phyloP scores from a whole-genome alignment of 2,329 filamentous ascomycete genomes.

The Leptodontidium sp. region DNA sequence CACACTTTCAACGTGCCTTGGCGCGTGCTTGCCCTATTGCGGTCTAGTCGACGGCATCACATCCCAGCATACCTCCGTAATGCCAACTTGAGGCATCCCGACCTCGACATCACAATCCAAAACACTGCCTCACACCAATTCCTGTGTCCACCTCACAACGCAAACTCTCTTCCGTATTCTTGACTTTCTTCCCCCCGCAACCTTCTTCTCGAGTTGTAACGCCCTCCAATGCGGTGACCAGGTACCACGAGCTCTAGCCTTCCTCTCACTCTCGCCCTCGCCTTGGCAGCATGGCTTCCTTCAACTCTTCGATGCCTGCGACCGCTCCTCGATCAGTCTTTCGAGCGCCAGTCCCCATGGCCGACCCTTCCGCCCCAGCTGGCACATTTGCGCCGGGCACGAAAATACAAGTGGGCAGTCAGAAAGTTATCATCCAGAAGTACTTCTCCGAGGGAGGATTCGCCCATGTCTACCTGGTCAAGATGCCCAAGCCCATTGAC shows the following conservation, averaged over 20 bases:
- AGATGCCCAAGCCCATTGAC: constrained; percentile 67
- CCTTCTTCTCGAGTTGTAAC: constrained; percentile 19
- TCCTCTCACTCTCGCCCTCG: constrained; percentile 30
- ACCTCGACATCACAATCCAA: constrained; percentile 23
- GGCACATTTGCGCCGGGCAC: constrained; percentile 94
- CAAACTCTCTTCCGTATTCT: constrained; percentile 16
- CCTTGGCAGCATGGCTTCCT: constrained; percentile 50
- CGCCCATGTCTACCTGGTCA: constrained; percentile 97
- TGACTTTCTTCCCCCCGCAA: constrained; percentile 17
- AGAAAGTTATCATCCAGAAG: constrained; percentile 93
- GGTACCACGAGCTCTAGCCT: constrained; percentile 25
- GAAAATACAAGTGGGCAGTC: constrained; percentile 93
- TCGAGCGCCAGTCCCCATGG: constrained; percentile 52
- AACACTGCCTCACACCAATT: constrained; percentile 18
- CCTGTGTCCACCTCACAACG: neutral
- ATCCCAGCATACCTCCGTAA: constrained; percentile 9
- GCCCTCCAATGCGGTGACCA: constrained; percentile 46
- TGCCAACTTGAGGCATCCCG: constrained; percentile 28
- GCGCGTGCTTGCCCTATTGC: constrained; percentile 5
- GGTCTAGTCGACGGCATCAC: constrained; percentile 18
- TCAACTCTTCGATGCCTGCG: constrained; percentile 50
- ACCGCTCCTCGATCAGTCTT: constrained; percentile 55
- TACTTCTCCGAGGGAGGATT: constrained; percentile 99
- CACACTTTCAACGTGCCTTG: constrained; percentile 15
- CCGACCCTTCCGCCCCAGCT: constrained; percentile 62